Percentiles rank a stretch among this genome's conserved stretches.
phyloP scores from a whole-genome alignment of 2,329 filamentous ascomycete species.

The Allantophomopsis cytisporea region DNA sequence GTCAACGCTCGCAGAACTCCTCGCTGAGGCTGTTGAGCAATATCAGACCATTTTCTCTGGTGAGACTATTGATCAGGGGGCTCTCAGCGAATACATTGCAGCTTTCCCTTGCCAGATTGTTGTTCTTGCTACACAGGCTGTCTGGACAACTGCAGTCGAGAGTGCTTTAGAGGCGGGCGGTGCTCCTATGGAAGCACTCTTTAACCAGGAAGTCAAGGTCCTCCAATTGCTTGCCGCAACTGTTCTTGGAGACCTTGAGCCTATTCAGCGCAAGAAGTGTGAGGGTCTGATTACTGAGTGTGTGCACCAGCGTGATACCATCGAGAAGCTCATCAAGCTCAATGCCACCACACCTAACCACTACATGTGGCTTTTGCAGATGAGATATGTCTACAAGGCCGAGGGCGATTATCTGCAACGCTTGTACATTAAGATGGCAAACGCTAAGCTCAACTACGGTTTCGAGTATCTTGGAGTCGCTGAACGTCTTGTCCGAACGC shows the following conservation, averaged over 20 bases:
- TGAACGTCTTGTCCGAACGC: conserved; percentile 90
- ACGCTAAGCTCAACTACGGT: conserved; percentile 86
- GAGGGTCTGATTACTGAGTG: conserved; percentile 98
- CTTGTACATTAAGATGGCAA: conserved; percentile 89
- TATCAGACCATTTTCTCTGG: conserved; percentile 70
- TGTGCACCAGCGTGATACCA: conserved; percentile 90
- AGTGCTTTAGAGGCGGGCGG: conserved; percentile 62
- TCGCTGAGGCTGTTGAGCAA: conserved; percentile 73
- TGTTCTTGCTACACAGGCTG: conserved; percentile 83
- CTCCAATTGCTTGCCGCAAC: conserved; percentile 77
- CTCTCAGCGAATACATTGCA: conserved; percentile 68
- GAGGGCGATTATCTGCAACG: conserved; percentile 74
- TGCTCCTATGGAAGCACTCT: conserved; percentile 52
- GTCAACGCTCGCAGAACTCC: conserved; percentile 75
- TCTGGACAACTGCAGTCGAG: conserved; percentile 85
- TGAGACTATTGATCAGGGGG: conserved; percentile 52
- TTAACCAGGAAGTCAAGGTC: conserved; percentile 72
- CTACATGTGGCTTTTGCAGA: conserved; percentile 88
- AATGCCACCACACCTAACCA: conserved; percentile 66
- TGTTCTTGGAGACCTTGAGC: conserved; percentile 78
- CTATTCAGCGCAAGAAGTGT: conserved; percentile 87
- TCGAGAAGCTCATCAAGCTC: conserved; percentile 69
- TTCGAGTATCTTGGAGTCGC: conserved; percentile 97
- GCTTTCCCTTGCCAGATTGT: conserved; percentile 89
- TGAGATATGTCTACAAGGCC: conserved; percentile 84